Evolutionary conservation across 129 eudicot species (phyloP), one percentile per base, ranked within the genome.

Genomic region (Deinandra increscens): DNA sequence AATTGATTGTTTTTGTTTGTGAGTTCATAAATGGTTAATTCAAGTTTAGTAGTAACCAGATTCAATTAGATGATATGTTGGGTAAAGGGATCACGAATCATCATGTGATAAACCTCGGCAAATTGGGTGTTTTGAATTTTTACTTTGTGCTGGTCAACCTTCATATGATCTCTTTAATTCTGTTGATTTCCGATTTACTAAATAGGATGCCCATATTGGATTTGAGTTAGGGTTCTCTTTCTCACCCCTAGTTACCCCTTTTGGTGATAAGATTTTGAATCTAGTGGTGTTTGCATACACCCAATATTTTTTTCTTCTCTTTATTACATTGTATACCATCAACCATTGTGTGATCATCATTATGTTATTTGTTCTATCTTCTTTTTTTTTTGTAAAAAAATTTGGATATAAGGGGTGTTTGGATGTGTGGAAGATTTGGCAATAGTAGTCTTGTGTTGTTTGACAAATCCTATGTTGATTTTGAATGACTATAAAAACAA

Each of bases 141-240:
- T 13, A 13, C 18, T 58, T 58, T 58, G 18, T 58, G 18, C 29
- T 58, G 64, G 64, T 58, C 64, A 58, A 58, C 9, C 4, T 29
- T 58, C 5, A 1, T 58, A 29, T 58, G 64, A 29, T 58, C 39
- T 58, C 39, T 31, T 5, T 53, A 7, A 13, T 65, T 41, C 37
- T 29, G 73, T 41, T 15, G 48, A 64, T 53, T 66, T 70, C 4
- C 12, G 34, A 42, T 17, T 13, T 43, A 53, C 60, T 4, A 20
- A 19, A 19, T 6, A 55, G n/a, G 43, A 23, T 41, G 36, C 2
- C 0, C 9, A 43, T 41, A 39, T 70, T 11, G 74, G 43, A 56
- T 41, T 33, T 4, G 37, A 29, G 3, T n/a, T 74, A 39, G 72
- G 79, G 66, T 64, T 65, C 12, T 56, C 6, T 20, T 37, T 44